Evolutionary conservation across 176 grass and related monocot genomes (phyloP).

Genomic region (Juncus inflexus): DNA sequence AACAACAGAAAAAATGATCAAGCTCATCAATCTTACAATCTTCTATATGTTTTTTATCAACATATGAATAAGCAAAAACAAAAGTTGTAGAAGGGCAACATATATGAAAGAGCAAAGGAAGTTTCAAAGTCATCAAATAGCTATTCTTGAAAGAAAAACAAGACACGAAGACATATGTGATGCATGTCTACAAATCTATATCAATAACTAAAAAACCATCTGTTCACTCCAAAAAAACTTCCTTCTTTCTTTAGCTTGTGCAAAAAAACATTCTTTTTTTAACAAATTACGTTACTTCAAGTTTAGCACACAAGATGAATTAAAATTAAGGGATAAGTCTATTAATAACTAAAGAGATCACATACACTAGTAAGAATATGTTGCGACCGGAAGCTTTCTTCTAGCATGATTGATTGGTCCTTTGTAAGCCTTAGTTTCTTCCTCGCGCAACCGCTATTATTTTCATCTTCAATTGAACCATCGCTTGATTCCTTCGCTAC

Average conservation of each 20-base stretch:
- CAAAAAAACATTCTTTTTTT: too few species aligned
- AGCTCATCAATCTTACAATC: too few species aligned
- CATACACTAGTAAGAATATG: conserved; percentile 60
- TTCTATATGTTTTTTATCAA: too few species aligned
- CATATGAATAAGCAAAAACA: too few species aligned
- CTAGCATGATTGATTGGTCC: conserved; percentile 51
- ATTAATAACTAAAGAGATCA: not conserved
- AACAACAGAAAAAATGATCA: too few species aligned
- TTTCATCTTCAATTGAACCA: conserved; percentile 8
- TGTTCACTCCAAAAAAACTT: not conserved
- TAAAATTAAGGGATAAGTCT: not conserved
- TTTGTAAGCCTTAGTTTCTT: conserved; percentile 72
- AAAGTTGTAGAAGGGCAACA: too few species aligned
- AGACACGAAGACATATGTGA: not conserved
- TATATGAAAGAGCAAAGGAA: too few species aligned
- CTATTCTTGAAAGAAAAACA: not conserved
- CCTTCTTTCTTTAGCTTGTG: not conserved
- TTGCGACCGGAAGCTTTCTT: conserved; percentile 48
- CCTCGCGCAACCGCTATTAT: conserved; percentile 12
- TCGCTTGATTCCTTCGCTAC: conserved; percentile 1
- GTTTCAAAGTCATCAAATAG: too few species aligned
- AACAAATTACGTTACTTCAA: too few species aligned
- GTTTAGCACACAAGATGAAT: not conserved
- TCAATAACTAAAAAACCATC: not conserved
- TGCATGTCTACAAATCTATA: conserved; percentile 13